Evolutionary conservation across 2,329 filamentous ascomycete species (phyloP).

Genomic region (Ceratocystis cacaofunesta): DNA sequence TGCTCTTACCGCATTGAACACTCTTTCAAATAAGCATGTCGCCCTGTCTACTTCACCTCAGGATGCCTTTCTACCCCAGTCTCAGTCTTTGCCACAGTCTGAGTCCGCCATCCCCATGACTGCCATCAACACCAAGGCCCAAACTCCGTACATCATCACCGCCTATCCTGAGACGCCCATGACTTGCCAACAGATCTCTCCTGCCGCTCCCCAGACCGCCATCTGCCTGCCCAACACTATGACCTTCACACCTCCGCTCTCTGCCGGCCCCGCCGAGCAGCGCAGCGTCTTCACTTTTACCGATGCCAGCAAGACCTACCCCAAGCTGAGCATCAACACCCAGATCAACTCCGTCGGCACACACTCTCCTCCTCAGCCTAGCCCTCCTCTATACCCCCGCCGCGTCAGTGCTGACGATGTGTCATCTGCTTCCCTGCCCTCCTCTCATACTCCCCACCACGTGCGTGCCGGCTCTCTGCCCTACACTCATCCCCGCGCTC

Average conservation of each 20-base stretch:
- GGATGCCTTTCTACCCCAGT: not conserved
- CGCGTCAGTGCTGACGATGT: slow-evolving; percentile 5
- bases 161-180: slow-evolving; percentile 40
- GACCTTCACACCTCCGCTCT: slow-evolving; percentile 45
- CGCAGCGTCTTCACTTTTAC: slow-evolving; percentile 13
- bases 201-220: slow-evolving; percentile 27
- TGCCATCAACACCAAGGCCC: slow-evolving; percentile 13
- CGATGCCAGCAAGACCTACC: slow-evolving; percentile 3
- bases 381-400: slow-evolving; percentile 2
- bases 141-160: slow-evolving; percentile 25
- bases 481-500: slow-evolving; percentile 42
- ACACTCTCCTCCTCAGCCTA: slow-evolving; percentile 7
- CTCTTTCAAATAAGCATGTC: slow-evolving; percentile 47
- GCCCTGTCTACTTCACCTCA: slow-evolving; percentile 25
- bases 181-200: slow-evolving; percentile 36
- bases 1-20: slow-evolving; percentile 49
- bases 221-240: slow-evolving; percentile 39
- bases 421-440: slow-evolving; percentile 30
- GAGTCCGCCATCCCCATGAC: slow-evolving; percentile 11
- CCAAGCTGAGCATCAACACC: slow-evolving; percentile 18
- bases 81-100: not conserved
- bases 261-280: slow-evolving; percentile 35
- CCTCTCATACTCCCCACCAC: slow-evolving; percentile 30
- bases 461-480: slow-evolving; percentile 28
- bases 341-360: slow-evolving; percentile 9